These are phyloP conservation scores for Sparassis latifolia DNA, from an alignment of 1,284 basidiomycete genomes.

Conservation along the genomic window DNA sequence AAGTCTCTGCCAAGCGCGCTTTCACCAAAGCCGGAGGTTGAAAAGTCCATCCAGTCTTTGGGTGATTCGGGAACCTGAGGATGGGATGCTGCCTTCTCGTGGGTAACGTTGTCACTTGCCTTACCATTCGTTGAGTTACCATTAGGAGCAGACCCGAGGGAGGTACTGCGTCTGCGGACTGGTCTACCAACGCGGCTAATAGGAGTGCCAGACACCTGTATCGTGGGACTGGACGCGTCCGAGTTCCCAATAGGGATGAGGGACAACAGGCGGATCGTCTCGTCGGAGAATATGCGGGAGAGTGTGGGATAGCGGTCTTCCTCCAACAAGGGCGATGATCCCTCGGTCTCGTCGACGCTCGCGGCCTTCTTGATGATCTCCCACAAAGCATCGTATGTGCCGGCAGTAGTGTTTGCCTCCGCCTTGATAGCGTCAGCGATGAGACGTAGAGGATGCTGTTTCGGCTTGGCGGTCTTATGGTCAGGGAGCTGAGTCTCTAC, in stretches of 20 bases:
- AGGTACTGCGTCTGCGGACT: slow-evolving; percentile 20
- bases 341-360: slow-evolving; percentile 16
- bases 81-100: neutral
- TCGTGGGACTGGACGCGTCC: slow-evolving; percentile 2
- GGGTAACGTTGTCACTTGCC: slow-evolving; percentile 7
- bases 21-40: slow-evolving; percentile 55
- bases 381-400: slow-evolving; percentile 44
- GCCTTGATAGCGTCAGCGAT: slow-evolving; percentile 55
- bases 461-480: slow-evolving; percentile 31
- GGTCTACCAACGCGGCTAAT: slow-evolving; percentile 12
- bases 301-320: slow-evolving; percentile 18
- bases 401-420: slow-evolving; percentile 27
- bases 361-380: slow-evolving; percentile 40
- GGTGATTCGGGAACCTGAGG: slow-evolving; percentile 14
- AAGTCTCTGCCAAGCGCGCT: slow-evolving; percentile 37
- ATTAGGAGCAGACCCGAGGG: slow-evolving; percentile 13
- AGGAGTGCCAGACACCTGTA: slow-evolving; percentile 6
- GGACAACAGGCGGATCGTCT: slow-evolving; percentile 54
- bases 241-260: slow-evolving; percentile 31
- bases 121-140: slow-evolving; percentile 9
- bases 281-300: slow-evolving; percentile 51
- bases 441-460: slow-evolving; percentile 48
- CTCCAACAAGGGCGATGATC: slow-evolving; percentile 6
- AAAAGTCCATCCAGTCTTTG: slow-evolving; percentile 44
- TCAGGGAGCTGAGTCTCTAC: slow-evolving; percentile 45